These are phyloP conservation scores for Trichosporon sp. DNA, from an alignment of 1,284 basidiomycete species.

Conservation along the genomic window DNA sequence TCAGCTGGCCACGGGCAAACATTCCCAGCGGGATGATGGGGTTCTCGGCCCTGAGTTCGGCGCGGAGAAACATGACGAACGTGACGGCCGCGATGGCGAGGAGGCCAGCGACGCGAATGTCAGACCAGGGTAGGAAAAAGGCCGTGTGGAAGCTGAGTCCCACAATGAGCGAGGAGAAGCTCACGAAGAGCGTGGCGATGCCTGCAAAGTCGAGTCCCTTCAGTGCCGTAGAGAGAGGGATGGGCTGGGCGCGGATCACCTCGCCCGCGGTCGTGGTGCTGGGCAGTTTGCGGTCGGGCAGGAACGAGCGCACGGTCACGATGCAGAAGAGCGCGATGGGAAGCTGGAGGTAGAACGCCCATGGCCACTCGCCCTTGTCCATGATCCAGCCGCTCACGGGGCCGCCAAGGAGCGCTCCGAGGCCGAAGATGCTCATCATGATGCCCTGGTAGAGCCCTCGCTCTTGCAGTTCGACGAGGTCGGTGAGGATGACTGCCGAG, in stretches of 20 bases:
- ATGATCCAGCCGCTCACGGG: conserved; percentile 52
- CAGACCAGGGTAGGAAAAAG: conserved; percentile 75
- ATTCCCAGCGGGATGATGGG: conserved; percentile 80
- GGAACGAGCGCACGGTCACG: conserved; percentile 42
- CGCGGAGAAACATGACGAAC: conserved; percentile 64
- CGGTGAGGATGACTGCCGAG: conserved; percentile 55
- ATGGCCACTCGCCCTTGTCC: conserved; percentile 51
- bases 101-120: conserved; percentile 69
- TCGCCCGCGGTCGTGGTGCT: conserved; percentile 43
- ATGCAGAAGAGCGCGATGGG: conserved; percentile 46
- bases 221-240: conserved; percentile 32
- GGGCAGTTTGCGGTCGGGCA: conserved; percentile 45
- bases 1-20: conserved; percentile 70
- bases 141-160: conserved; percentile 79
- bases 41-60: conserved; percentile 71
- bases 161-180: conserved; percentile 73
- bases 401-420: conserved; percentile 52
- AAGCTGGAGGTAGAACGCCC: conserved; percentile 52
- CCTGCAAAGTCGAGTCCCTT: conserved; percentile 51
- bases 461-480: conserved; percentile 54
- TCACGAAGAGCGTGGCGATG: conserved; percentile 64
- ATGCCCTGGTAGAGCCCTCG: conserved; percentile 56
- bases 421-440: conserved; percentile 56
- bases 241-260: conserved; percentile 20
- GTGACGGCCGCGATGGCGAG: conserved; percentile 63